Evolutionary conservation across 345 rosid genomes (phyloP).

Genomic region (Hevea brasiliensis): DNA sequence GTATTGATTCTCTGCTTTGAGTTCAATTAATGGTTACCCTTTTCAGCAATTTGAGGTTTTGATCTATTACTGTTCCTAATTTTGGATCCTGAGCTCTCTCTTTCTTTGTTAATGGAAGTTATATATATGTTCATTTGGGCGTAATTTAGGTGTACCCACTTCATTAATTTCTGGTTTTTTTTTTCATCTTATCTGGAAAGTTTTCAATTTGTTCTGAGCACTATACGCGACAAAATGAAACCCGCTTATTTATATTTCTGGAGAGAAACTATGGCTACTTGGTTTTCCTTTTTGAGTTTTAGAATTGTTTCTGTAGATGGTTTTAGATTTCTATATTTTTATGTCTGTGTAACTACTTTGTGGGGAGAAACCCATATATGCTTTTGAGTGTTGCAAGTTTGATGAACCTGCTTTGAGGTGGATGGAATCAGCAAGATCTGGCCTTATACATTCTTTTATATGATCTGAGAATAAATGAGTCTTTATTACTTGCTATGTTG

Average conservation of each 20-base stretch:
- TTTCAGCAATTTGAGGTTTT: slow-evolving; percentile 19
- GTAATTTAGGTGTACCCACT: background rate
- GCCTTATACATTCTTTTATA: background rate
- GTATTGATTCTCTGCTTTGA: background rate
- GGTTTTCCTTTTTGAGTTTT: background rate
- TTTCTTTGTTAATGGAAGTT: slow-evolving; percentile 4
- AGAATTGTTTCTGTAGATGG: background rate
- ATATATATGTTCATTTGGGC: background rate
- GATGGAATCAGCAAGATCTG: slow-evolving; percentile 5
- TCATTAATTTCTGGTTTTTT: background rate
- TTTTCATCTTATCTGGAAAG: background rate
- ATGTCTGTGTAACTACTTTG: background rate
- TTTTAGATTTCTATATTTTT: background rate
- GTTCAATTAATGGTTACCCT: slow-evolving; percentile 25
- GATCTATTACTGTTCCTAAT: slow-evolving; percentile 23
- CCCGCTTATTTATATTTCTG: background rate
- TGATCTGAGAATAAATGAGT: background rate
- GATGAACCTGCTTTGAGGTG: background rate
- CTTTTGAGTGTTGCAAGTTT: background rate
- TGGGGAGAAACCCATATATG: background rate
- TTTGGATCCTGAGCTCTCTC: slow-evolving; percentile 21
- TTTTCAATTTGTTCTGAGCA: background rate
- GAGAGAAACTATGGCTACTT: background rate
- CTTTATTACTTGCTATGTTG: background rate
- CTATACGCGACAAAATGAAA: background rate